Conservation (phyloP, 345 rosid genomes). For the Linum trigynum region DNA sequence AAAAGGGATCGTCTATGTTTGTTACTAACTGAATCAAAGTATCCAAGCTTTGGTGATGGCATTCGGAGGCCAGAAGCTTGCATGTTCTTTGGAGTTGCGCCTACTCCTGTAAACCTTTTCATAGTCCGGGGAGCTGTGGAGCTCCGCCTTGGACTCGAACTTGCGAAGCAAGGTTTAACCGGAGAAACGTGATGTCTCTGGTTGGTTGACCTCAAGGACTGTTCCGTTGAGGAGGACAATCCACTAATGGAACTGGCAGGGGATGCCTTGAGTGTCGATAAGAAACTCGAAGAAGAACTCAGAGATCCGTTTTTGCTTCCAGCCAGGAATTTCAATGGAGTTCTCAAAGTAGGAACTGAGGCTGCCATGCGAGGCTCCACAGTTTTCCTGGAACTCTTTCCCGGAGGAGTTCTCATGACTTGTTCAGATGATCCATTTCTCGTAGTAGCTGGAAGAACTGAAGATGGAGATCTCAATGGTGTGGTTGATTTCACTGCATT, state of each 20-base stretch:
- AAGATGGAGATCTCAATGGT: conserved; percentile 19
- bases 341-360: conserved; percentile 14
- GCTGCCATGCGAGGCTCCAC: conserved; percentile 1
- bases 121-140: neutral
- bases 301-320: conserved; percentile 7
- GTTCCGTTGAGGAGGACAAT: conserved; percentile 22
- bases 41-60: conserved; percentile 45
- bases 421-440: conserved; percentile 10
- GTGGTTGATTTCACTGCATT: conserved; percentile 5
- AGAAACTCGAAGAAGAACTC: neutral
- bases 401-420: conserved; percentile 15
- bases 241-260: conserved; percentile 17
- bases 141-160: conserved; percentile 12
- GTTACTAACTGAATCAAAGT: conserved; percentile 34
- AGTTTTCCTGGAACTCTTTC: conserved; percentile 17
- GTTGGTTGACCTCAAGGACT: conserved; percentile 13
- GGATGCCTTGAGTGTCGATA: conserved; percentile 17
- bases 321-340: conserved; percentile 16
- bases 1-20: neutral
- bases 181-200: conserved; percentile 5
- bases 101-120: neutral
- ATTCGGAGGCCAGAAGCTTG: conserved; percentile 32
- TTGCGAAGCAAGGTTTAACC: conserved; percentile 1
- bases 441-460: conserved; percentile 5
- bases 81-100: conserved; percentile 13